These are phyloP conservation scores for Persicaria tinctoria DNA, from an alignment of 148 eudicot species.

Conservation along the genomic window DNA sequence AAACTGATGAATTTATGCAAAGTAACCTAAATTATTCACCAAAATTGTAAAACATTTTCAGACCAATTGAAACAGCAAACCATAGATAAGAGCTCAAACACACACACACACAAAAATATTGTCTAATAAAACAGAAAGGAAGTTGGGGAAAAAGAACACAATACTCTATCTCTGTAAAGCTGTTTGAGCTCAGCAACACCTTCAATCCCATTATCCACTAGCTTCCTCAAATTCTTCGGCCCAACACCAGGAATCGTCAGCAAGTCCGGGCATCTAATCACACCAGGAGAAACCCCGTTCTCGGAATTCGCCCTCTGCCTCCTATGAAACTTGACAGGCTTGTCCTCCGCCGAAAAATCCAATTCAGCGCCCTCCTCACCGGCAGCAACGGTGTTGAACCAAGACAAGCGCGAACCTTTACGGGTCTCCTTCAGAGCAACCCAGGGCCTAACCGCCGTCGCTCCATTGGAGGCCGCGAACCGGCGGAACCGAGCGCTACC, in stretches of 20 bases:
- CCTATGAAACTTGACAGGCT: conserved; percentile 37
- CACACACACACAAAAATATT: neutral
- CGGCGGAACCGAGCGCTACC: conserved; percentile 29
- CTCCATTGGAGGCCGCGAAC: conserved; percentile 21
- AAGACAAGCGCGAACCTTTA: conserved; percentile 35
- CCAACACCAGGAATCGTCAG: conserved; percentile 89
- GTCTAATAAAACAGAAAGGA: neutral
- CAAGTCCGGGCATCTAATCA: conserved; percentile 54
- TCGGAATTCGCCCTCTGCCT: conserved; percentile 32
- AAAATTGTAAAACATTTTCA: neutral
- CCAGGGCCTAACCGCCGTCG: conserved; percentile 36
- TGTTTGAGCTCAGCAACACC: conserved; percentile 78
- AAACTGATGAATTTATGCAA: too few relatives aligned
- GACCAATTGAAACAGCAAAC: neutral
- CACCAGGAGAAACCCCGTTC: conserved; percentile 12
- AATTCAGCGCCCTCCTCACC: conserved; percentile 7
- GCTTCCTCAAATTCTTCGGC: conserved; percentile 87
- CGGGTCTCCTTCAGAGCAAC: conserved; percentile 30
- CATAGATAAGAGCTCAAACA: neutral
- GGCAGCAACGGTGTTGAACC: conserved; percentile 34
- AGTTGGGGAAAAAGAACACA: neutral
- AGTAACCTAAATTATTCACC: neutral
- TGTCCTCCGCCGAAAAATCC: conserved; percentile 20
- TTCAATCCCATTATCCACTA: conserved; percentile 83
- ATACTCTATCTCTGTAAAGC: conserved; percentile 74